Conservation (phyloP, 1,139 yeast genomes). For the Protomyces pachydermus region DNA sequence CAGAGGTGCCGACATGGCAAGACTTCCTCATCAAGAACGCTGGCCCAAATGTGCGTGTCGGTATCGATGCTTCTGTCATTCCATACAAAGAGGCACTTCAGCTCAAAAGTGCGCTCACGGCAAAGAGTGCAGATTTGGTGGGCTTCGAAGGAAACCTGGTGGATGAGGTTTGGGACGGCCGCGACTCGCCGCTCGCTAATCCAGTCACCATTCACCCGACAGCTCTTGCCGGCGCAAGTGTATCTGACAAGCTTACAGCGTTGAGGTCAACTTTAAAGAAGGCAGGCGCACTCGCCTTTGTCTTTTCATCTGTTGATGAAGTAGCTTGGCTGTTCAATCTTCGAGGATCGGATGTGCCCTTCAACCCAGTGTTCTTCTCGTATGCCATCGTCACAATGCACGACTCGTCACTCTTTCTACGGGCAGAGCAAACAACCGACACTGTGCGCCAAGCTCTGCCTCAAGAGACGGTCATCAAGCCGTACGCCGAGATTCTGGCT, state of each 20-base stretch:
- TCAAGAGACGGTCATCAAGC: conserved; percentile 37
- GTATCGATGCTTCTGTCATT: conserved; percentile 67
- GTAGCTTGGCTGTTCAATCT: conserved; percentile 48
- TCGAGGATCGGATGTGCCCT: conserved; percentile 43
- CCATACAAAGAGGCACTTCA: conserved; percentile 39
- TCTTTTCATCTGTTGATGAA: conserved; percentile 77
- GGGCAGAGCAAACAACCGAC: conserved; percentile 58
- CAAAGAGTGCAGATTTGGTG: conserved; percentile 50
- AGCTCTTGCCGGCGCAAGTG: conserved; percentile 44
- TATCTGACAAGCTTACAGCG: conserved; percentile 45
- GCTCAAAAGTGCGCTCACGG: conserved; percentile 37
- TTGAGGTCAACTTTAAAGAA: conserved; percentile 47
- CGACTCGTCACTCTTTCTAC: conserved; percentile 57
- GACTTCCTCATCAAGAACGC: conserved; percentile 57
- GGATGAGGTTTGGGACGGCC: conserved; percentile 64
- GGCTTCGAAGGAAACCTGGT: conserved; percentile 67
- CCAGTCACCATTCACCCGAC: conserved; percentile 37
- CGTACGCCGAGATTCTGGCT: conserved; percentile 40
- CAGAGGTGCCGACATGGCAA: conserved; percentile 87
- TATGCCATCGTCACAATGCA: conserved; percentile 65
- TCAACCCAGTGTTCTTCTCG: conserved; percentile 85
- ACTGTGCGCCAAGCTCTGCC: conserved; percentile 40
- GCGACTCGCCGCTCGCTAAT: conserved; percentile 40
- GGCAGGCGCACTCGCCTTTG: conserved; percentile 47
- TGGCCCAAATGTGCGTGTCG: conserved; percentile 40